Evolutionary conservation across 1,284 basidiomycete species (phyloP).

Genomic region (Marasmius sp.): DNA sequence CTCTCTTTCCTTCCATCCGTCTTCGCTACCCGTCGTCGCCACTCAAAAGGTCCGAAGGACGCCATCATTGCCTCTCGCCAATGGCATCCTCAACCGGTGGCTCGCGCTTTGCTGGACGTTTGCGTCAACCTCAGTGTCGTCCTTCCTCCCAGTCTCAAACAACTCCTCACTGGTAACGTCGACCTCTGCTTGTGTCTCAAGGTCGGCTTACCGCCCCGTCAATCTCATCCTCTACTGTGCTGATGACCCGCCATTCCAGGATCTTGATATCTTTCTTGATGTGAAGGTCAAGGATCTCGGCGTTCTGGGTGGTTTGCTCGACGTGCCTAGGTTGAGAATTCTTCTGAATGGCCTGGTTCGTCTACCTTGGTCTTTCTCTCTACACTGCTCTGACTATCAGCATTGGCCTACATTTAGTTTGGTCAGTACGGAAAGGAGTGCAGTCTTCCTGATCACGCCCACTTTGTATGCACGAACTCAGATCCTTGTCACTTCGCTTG

Average conservation of each 20-base stretch:
- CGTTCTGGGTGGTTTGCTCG: slow-evolving; percentile 26
- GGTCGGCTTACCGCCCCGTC: slow-evolving; percentile 15
- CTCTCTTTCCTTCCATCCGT: slow-evolving; percentile 19
- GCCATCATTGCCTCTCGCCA: slow-evolving; percentile 26
- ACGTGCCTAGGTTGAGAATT: slow-evolving; percentile 19
- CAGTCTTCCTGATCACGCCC: slow-evolving; percentile 31
- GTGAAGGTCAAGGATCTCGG: slow-evolving; percentile 28
- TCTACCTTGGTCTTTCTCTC: background rate
- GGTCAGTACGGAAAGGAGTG: slow-evolving; percentile 26
- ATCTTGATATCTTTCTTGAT: slow-evolving; percentile 36
- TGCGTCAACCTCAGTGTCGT: slow-evolving; percentile 29
- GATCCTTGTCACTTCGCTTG: slow-evolving; percentile 34
- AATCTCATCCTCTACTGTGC: background rate
- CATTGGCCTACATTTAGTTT: slow-evolving; percentile 20
- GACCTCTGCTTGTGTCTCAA: slow-evolving; percentile 32
- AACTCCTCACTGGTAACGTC: slow-evolving; percentile 24
- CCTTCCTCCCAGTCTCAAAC: slow-evolving; percentile 17
- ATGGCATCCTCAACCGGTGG: slow-evolving; percentile 17
- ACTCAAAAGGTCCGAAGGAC: slow-evolving; percentile 19
- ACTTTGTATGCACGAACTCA: slow-evolving; percentile 29
- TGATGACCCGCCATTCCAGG: slow-evolving; percentile 21
- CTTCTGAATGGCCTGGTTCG: slow-evolving; percentile 25
- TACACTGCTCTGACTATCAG: background rate
- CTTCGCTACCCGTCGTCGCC: slow-evolving; percentile 23
- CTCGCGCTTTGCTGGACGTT: slow-evolving; percentile 34